Evolutionary conservation across 176 grass and related monocot species (phyloP).

Genomic region (Musa beccarii): DNA sequence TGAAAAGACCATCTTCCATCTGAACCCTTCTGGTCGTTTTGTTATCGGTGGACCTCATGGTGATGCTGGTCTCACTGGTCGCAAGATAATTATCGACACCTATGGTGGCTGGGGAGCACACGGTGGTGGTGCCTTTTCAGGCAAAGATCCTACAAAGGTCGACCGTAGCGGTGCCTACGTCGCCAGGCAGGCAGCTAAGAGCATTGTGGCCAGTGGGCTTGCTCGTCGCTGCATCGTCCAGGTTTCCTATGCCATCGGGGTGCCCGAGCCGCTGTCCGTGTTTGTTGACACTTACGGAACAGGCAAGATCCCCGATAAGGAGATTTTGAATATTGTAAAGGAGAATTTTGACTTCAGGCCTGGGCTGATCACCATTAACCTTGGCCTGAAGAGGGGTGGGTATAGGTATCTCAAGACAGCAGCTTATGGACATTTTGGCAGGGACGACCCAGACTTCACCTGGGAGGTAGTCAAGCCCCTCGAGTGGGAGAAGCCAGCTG

Average conservation of each 20-base stretch:
- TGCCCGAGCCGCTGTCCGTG: neutral
- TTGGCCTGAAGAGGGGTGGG: neutral
- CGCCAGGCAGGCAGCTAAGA: neutral
- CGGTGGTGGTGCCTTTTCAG: neutral
- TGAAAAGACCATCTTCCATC: constrained; percentile 2
- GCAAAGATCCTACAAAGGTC: constrained; percentile 1
- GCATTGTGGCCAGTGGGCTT: neutral
- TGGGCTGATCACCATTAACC: constrained; percentile 5
- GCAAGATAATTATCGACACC: constrained; percentile 2
- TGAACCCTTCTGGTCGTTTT: neutral
- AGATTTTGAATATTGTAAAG: neutral
- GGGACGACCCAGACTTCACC: constrained; percentile 37
- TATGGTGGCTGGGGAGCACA: constrained; percentile 5
- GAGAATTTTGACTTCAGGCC: constrained; percentile 9
- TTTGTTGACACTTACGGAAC: constrained; percentile 4
- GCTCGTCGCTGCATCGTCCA: neutral
- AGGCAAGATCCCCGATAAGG: constrained; percentile 3
- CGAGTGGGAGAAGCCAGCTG: constrained; percentile 22
- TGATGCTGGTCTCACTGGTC: neutral
- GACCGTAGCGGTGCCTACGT: constrained; percentile 3
- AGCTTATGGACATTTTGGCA: constrained; percentile 36
- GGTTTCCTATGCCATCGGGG: constrained; percentile 1
- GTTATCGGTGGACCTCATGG: constrained; percentile 1
- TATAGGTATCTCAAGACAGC: constrained; percentile 32
- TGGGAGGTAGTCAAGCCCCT: constrained; percentile 43